These are phyloP conservation scores for Podaxis rugospora DNA, from an alignment of 768 basidiomycete species.

Conservation along the genomic window DNA sequence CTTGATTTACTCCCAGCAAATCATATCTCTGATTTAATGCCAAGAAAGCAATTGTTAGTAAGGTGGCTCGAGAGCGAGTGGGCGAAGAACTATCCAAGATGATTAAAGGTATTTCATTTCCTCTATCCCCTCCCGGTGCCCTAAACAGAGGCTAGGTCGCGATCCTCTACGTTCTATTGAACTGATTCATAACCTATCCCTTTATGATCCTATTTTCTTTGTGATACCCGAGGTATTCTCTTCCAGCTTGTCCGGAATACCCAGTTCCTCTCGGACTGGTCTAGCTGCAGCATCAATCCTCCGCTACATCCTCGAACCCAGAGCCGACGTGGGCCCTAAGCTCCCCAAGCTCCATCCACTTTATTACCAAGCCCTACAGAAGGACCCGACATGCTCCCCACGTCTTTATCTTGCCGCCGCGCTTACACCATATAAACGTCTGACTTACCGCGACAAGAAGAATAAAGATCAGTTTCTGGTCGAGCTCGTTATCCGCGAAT, in stretches of 20 bases:
- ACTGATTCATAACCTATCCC: constrained; percentile 67
- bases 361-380: constrained; percentile 33
- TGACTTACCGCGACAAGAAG: constrained; percentile 62
- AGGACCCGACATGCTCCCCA: constrained; percentile 37
- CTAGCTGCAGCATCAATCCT: constrained; percentile 58
- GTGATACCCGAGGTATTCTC: constrained; percentile 43
- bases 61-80: constrained; percentile 88
- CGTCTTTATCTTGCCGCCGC: constrained; percentile 78
- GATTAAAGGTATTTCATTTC: constrained; percentile 62
- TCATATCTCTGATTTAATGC: constrained; percentile 16
- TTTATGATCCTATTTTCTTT: constrained; percentile 66
- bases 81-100: constrained; percentile 94
- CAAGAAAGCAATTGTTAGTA: constrained; percentile 62
- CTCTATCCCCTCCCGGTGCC: background rate
- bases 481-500: constrained; percentile 74
- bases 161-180: constrained; percentile 72
- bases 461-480: constrained; percentile 54
- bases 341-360: constrained; percentile 44
- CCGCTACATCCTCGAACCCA: constrained; percentile 35
- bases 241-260: constrained; percentile 39
- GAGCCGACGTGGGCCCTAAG: constrained; percentile 20
- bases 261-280: constrained; percentile 35
- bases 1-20: constrained; percentile 20
- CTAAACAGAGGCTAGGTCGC: constrained; percentile 40
- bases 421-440: constrained; percentile 63